Evolutionary conservation across 1,284 basidiomycete genomes (phyloP), one percentile per base, ranked within the genome.

Genomic region (Volvariella volvacea): DNA sequence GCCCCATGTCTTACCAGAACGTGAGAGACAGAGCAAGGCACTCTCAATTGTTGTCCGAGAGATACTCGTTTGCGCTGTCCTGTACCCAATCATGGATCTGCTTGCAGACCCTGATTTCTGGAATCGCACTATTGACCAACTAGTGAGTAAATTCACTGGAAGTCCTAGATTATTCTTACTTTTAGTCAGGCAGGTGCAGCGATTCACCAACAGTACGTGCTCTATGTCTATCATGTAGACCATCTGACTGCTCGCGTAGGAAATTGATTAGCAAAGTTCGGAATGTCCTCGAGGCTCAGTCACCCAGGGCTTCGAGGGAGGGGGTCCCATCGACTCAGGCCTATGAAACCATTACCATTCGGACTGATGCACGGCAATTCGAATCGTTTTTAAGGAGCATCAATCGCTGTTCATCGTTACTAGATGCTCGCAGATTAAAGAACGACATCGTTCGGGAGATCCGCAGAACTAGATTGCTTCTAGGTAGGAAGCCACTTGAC

Each of bases 71-170:
- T 94, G 90, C 55, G 71, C 84, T 1, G 79, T 96, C 3, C 60
- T 97, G 22, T 80, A 87, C 55, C 92, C 94, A 2, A 63, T 95
- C 44, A 84, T 97, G 70, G 90, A 97, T 45, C 88, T 94, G 82
- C 59, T 98, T 37, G 77, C 88, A 41, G 94, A 98, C 59, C 89
- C 92, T 14, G 95, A 98, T 62, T 96, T 96, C 53, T 97, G 93
- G 92, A 98, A 98, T 65, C 74, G 82, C 44, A 78, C 83, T 39
- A 88, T 98, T 43, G 93, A 97, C 60, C 85, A 93, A 66, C 76
- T 90, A 64, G 89, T 89, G 63, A 61, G 83, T 71, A 22, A 20
- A 20, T 43, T 28, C 22, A 15, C 6, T 14, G 19, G 21, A 16
- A 30, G 15, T 37, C 9, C 10, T 8, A 17, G 37, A 3, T 10